Evolutionary conservation across 2,329 filamentous ascomycete species (phyloP), one percentile per base, ranked within the genome.

Genomic region (Chaetomium strumarium): DNA sequence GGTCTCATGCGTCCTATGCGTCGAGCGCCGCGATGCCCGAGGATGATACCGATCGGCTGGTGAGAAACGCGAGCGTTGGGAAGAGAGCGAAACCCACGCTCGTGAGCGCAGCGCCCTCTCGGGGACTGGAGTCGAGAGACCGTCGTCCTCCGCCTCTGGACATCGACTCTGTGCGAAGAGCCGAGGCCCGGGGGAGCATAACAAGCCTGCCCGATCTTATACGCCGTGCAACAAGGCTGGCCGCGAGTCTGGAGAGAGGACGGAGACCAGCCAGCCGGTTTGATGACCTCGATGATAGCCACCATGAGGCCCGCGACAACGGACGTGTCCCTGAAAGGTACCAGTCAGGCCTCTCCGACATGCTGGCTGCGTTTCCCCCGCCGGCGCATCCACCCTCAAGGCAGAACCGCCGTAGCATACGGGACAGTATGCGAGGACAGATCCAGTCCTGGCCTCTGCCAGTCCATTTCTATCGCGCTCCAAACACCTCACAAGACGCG

Each of bases 191-290:
- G 63, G 91, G 90, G 4, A 96, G 91, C 66, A 75, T 96, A 58
- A 97, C 93, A 1, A 96, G 91, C 69, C 73, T 99, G 54, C 87
- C 91, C 0, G 93, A 97, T 66, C 73, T 99, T 55, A 97, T 99
- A 60, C 80, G 83, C 63, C 82, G 93, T 61, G 93, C 93, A 11
- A 97, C 92, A 0, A 83, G 83, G 59, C 74, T 97, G 36, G 92
- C 91, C 14, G 82, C 88, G 0, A 90, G 95, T 69, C 84, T 99
- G 53, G 92, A 97, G 63, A 84, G 84, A 59, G 92, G 92, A 12
- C 85, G 74, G 58, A 73, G 82, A 59, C 82, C 82, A 29, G 80
- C 73, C 19, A 85, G 82, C 62, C 75, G 77, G 14, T 70, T 82
- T 45, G 76, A 80, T 39, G 75, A 78, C 17, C 64, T 83, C 13